A percentile compares a stretch with the other conserved stretches of the same genome.
These are phyloP conservation scores for Ceratocystis colombiana DNA, from an alignment of 2,329 filamentous ascomycete genomes.

Conservation along the genomic window DNA sequence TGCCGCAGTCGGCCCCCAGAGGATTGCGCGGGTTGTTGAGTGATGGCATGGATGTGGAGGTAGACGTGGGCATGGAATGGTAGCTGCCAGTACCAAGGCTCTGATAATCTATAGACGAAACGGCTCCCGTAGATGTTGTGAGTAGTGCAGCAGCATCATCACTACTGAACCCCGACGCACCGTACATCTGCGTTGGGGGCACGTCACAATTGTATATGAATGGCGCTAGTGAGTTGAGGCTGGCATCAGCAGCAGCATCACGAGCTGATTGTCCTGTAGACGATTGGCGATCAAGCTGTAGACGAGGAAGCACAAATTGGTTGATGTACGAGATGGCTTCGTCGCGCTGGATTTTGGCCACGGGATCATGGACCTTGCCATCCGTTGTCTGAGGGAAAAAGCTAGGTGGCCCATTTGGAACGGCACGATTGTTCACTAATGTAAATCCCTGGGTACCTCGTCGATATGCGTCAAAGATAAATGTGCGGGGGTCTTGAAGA, in stretches of 20 bases:
- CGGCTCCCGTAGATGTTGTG: conserved; percentile 28
- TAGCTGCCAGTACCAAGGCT: neutral
- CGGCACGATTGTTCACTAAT: conserved; percentile 53
- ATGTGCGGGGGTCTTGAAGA: conserved; percentile 45
- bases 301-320: conserved; percentile 53
- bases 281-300: conserved; percentile 3
- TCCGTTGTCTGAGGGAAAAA: conserved; percentile 47
- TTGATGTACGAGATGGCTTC: conserved; percentile 60
- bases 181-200: conserved; percentile 5
- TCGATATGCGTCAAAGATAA: conserved; percentile 37
- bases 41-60: neutral
- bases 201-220: conserved; percentile 28
- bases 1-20: conserved; percentile 4
- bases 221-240: conserved; percentile 45
- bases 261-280: neutral
- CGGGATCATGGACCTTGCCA: conserved; percentile 45
- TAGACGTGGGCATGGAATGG: neutral
- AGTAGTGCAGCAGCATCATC: conserved; percentile 13
- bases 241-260: conserved; percentile 35
- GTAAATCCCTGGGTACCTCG: conserved; percentile 45
- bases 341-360: conserved; percentile 55
- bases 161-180: conserved; percentile 1
- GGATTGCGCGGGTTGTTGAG: conserved; percentile 16
- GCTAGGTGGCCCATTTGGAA: conserved; percentile 52
- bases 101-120: conserved; percentile 31